Evolutionary conservation across 129 eudicot species (phyloP), one percentile per base, ranked within the genome.

Genomic region (Mikania micrantha): DNA sequence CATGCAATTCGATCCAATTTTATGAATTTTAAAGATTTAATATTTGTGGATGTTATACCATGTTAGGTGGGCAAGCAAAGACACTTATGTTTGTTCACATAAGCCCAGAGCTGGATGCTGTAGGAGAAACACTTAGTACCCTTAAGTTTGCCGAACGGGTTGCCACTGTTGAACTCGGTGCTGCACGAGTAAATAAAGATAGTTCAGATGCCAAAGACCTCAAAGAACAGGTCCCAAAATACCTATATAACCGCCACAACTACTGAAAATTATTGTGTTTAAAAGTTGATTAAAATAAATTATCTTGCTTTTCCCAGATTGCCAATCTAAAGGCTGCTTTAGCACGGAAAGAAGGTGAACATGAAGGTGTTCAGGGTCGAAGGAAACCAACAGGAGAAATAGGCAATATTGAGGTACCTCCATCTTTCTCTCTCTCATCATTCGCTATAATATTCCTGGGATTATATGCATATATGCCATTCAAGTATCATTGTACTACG

Each of bases 121-220:
- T 88, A 35, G 98, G 98, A 71, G 98, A 92, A 78, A 92, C 96
- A 9, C 84, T 92, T 64, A 92, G 98, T 56, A 92, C 98, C 50
- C 96, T 92, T 15, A 92, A 92, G 77, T 92, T 92, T 79, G 98
- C 98, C 4, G 98, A 92, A 74, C 85, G 98, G 64, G 98, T 92
- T 5, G 89, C 98, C 29, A 84, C 85, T 36, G 98, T 92, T 54
- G 98, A 92, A 74, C 98, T 92, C 72, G 98, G 98, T 67, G 91
- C 96, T 59, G 96, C 98, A 39, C 83, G 88, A 50, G 91, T 88
- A 31, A 86, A 88, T 64, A 92, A 83, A 80, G 98, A 88, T 31
- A 67, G 80, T 54, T 52, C 92, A 53, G 98, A 8, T 61, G 29
- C 11, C 16, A 67, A 19, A 10, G 27, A 92, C 44, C 96, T 92